Base-by-base conservation (phyloP, 2,329 filamentous ascomycete species). In the Phyllosticta citribraziliensis region DNA sequence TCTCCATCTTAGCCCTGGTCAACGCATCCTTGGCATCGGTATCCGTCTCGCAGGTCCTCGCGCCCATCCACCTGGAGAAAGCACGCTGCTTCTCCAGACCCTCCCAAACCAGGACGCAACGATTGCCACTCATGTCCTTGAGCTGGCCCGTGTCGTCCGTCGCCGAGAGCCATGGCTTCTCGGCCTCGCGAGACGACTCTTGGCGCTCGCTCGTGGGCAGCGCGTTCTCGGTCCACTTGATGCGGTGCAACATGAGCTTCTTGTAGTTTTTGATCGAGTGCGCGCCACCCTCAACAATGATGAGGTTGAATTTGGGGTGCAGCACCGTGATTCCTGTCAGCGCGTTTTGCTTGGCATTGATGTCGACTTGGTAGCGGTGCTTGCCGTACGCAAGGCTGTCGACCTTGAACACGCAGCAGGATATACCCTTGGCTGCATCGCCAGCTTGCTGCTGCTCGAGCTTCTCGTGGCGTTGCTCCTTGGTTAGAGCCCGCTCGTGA, bases 151-250 rank as follows among this genome's bases (percentile, higher is more conserved):
- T 81, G 62, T 91, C 88, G 69, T 92, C 87, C 69, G 94, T 84
- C 1, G 89, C 85, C 63, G 87, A 83, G 55, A 97, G 79, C 91
- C 91, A 97, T 53, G 79, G 72, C 19, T 85, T 84, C 55, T 86
- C 80, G 1, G 83, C 82, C 62, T 83, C 84, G 61, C 82, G 79
- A 62, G 86, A 86, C 47, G 80, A 81, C 63, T 85, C 78, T 17
- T 47, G 40, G 59, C 76, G 74, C 33, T 74, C 76, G 10, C 80
- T 81, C 52, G 84, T 80, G 0, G 91, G 87, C 2, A 86, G 85
- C 0, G 84, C 82, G 67, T 96, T 96, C 71, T 97, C 92, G 2
- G 88, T 88, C 94, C 95, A 99, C 73, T 96, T 88, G 69, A 97
- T 91, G 55, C 94, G 91, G 67, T 93, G 87, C 52, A 95, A 80